Evolutionary conservation across 192 early-diverging fungal species (phyloP), one percentile per base, ranked within the genome.

Genomic region (Coemansia umbellata): DNA sequence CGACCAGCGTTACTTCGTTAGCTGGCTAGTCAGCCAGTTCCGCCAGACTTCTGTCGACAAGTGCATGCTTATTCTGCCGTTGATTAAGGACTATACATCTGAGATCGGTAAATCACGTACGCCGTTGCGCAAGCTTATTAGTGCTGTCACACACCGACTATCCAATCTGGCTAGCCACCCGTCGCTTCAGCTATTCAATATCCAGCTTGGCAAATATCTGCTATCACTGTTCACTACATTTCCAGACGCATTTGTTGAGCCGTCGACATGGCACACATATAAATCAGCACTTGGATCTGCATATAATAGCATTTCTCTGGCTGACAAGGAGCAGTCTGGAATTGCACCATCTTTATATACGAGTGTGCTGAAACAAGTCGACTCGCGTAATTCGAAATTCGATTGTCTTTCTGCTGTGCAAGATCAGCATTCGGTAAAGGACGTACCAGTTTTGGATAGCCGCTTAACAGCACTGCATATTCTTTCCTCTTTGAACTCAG

Each of bases 171-270:
- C 36, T 5, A 35, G 47, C 4, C 63, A 70, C 28, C 43, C 30
- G 9, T 52, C 67, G 19, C 58, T 74, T 6, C 15, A 23, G 5
- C 8, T 13, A 7, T 54, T 79, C 26, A 42, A 47, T 4, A n/a
- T 8, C 3, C 39, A 40, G 14, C 28, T 74, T 8, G 19, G 60
- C 31, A 24, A 21, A 27, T 59, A 63, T 15, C 36, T 74, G 27
- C 26, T 44, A 10, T 26, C 35, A n/a, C 53, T 79, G 28, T 71
- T 79, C 49, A 31, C 40, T 17, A 28, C 33, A 5, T 66, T 53
- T 31, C 58, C 70, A 1, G 78, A 79, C 23, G 70, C 64, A 14
- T 79, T 79, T 55, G 63, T 79, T 4, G 78, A 75, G 33, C 78
- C 78, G 5, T 40, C 65, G 13, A 64, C 66, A 3, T 79, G 78